A percentile compares a stretch with the other conserved stretches of the same genome.
Conservation (phyloP, 2,329 filamentous ascomycete genomes). For the Diaporthe australafricana region DNA sequence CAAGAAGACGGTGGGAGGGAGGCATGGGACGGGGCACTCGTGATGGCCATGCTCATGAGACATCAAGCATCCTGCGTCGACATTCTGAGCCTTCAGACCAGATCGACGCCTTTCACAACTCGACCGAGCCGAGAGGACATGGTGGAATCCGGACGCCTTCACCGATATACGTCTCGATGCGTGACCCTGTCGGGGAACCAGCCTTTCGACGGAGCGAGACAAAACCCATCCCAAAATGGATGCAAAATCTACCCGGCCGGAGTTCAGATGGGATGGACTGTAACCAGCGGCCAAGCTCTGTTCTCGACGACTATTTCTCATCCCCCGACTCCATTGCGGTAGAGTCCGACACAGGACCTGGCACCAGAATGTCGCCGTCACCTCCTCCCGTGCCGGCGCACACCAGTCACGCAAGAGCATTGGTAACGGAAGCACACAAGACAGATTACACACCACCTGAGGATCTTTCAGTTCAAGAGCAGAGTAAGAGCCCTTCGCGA, state of each 20-base stretch:
- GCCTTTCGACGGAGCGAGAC: constrained; percentile 60
- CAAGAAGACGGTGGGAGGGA: constrained; percentile 55
- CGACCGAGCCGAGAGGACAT: too few relatives aligned
- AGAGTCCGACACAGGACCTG: not conserved
- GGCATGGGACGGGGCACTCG: constrained; percentile 28
- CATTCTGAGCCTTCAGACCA: not conserved
- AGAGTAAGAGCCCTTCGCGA: not conserved
- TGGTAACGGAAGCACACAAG: not conserved
- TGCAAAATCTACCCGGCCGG: constrained; percentile 49
- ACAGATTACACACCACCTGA: not conserved
- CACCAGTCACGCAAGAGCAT: not conserved
- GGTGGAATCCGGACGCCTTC: constrained; percentile 35
- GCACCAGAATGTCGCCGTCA: not conserved
- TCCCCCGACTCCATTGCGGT: not conserved
- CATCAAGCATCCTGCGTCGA: not conserved
- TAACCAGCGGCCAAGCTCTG: constrained; percentile 24
- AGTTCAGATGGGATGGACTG: not conserved
- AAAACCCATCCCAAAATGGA: constrained; percentile 64
- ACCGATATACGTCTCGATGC: constrained; percentile 62
- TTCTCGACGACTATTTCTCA: constrained; percentile 34
- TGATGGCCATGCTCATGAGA: not conserved
- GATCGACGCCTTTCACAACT: not conserved
- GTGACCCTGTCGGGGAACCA: constrained; percentile 59
- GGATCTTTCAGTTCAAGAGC: not conserved
- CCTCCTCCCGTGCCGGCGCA: constrained; percentile 30